Conservation (phyloP, 1,284 basidiomycete species). For the Sphagnurus paluster region DNA sequence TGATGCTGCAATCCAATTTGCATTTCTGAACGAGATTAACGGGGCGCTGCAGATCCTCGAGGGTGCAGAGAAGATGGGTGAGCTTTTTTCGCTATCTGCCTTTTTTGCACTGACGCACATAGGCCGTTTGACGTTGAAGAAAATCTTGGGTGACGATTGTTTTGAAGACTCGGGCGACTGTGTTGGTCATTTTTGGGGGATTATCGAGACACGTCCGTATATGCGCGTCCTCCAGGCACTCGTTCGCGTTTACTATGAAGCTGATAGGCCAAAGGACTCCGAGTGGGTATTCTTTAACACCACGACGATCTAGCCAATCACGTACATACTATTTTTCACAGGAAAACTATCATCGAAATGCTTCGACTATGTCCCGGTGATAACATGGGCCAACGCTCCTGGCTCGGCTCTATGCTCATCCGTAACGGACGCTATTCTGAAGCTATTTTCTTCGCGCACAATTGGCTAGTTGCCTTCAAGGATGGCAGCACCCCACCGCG, state of each 20-base stretch:
- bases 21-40: slow-evolving; percentile 14
- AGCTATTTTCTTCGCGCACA: slow-evolving; percentile 37
- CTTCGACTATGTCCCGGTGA: slow-evolving; percentile 31
- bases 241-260: slow-evolving; percentile 34
- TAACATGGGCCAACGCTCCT: slow-evolving; percentile 26
- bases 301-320: not conserved
- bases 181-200: slow-evolving; percentile 37
- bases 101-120: not conserved
- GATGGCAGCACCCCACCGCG: slow-evolving; percentile 32
- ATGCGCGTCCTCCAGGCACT: slow-evolving; percentile 43
- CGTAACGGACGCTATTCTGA: slow-evolving; percentile 27
- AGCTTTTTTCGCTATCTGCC: not conserved
- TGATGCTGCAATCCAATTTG: slow-evolving; percentile 22
- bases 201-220: slow-evolving; percentile 43
- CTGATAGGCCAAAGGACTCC: slow-evolving; percentile 31
- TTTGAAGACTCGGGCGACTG: slow-evolving; percentile 37
- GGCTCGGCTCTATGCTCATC: slow-evolving; percentile 28
- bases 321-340: slow-evolving; percentile 13
- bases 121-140: slow-evolving; percentile 33
- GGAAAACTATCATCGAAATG: slow-evolving; percentile 38
- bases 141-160: slow-evolving; percentile 30
- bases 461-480: slow-evolving; percentile 45
- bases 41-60: slow-evolving; percentile 8
- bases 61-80: slow-evolving; percentile 7
- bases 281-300: slow-evolving; percentile 30